Evolutionary conservation across 495 filamentous ascomycete genomes (phyloP).

Genomic region (Acidiella bohemica): DNA sequence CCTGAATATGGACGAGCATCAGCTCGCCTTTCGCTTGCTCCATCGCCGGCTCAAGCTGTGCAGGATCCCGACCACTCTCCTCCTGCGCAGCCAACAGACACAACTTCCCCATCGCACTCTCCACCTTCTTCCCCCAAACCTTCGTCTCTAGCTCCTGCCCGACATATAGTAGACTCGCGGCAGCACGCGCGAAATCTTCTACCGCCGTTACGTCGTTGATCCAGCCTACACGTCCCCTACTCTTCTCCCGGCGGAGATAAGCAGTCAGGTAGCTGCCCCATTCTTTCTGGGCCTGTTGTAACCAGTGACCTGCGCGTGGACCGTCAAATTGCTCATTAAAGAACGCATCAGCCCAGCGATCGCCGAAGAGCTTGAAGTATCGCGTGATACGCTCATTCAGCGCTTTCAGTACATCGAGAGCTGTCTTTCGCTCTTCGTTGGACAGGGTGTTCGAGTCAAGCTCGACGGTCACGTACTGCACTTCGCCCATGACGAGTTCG

Average conservation of each 20-base stretch:
- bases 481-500: slow-evolving; percentile 22
- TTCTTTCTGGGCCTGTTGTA: slow-evolving; percentile 49
- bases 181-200: slow-evolving; percentile 57
- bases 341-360: slow-evolving; percentile 62
- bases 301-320: slow-evolving; percentile 48
- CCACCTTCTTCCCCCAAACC: slow-evolving; percentile 78
- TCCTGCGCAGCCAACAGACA: slow-evolving; percentile 50
- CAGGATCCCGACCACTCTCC: slow-evolving; percentile 23
- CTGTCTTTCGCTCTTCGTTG: slow-evolving; percentile 10
- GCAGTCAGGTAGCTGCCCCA: slow-evolving; percentile 49
- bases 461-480: slow-evolving; percentile 16
- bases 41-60: slow-evolving; percentile 11
- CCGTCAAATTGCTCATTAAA: slow-evolving; percentile 61
- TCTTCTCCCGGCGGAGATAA: slow-evolving; percentile 55
- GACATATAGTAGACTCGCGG: slow-evolving; percentile 47
- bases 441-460: slow-evolving; percentile 11
- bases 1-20: slow-evolving; percentile 57
- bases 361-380: slow-evolving; percentile 36
- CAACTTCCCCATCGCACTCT: slow-evolving; percentile 78
- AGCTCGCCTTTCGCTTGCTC: slow-evolving; percentile 43
- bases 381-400: slow-evolving; percentile 14
- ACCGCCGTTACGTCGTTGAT: slow-evolving; percentile 76
- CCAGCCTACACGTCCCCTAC: slow-evolving; percentile 67
- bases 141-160: slow-evolving; percentile 56
- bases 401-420: neutral